Evolutionary conservation across 192 early-diverging fungal genomes (phyloP).

Genomic region (Neocallimastix lanati): DNA sequence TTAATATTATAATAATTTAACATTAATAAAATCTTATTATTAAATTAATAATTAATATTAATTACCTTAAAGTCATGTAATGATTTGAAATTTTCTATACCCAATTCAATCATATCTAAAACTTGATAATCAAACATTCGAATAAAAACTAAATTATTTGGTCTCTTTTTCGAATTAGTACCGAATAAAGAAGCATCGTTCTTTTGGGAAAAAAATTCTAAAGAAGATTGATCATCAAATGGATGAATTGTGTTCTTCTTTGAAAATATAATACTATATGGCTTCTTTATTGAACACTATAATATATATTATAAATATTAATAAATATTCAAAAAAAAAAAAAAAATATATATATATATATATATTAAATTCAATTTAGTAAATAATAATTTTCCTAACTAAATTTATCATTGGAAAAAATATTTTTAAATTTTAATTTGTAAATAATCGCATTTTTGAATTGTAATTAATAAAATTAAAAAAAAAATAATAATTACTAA

Average conservation of each 20-base stretch:
- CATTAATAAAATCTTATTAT: too few relatives aligned
- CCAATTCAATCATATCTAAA: constrained; percentile 89
- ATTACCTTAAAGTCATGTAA: constrained; percentile 52
- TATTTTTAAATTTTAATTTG: too few relatives aligned
- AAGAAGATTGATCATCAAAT: constrained; percentile 77
- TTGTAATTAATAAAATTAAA: too few relatives aligned
- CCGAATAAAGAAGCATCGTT: constrained; percentile 85
- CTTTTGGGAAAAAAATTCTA: constrained; percentile 87
- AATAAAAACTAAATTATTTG: constrained; percentile 76
- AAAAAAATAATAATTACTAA: constrained; percentile 50
- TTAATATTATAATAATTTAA: too few relatives aligned
- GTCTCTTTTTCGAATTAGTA: constrained; percentile 88
- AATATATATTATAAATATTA: too few relatives aligned
- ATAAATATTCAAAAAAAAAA: too few relatives aligned
- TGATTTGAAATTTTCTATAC: constrained; percentile 46
- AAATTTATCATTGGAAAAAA: too few relatives aligned
- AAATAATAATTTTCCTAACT: too few relatives aligned
- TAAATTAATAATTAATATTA: too few relatives aligned
- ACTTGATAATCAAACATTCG: constrained; percentile 87
- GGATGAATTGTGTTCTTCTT: constrained; percentile 93
- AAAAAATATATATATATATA: too few relatives aligned
- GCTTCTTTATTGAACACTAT: constrained; percentile 77
- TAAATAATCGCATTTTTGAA: too few relatives aligned
- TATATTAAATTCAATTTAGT: too few relatives aligned
- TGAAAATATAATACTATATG: constrained; percentile 69